A percentile compares a stretch with the other conserved stretches of the same genome.
phyloP scores from a whole-genome alignment of 176 grass and related monocot species.

The Oryza glumipatula region DNA sequence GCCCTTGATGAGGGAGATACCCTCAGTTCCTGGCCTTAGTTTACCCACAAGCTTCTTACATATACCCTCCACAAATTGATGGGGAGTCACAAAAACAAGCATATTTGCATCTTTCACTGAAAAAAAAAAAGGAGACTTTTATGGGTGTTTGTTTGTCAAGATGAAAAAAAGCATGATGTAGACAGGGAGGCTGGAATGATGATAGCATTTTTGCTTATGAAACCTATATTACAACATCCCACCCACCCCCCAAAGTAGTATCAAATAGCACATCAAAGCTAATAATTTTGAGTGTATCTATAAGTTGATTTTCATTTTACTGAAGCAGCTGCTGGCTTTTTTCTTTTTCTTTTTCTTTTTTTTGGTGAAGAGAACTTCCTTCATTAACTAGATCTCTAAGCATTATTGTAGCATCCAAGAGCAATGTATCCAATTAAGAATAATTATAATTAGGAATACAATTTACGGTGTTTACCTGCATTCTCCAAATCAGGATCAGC shows the following conservation, averaged over 20 bases:
- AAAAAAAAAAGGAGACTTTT: slow-evolving; percentile 1
- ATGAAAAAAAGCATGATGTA: slow-evolving; percentile 6
- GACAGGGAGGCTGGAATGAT: not conserved
- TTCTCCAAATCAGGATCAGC: slow-evolving; percentile 92
- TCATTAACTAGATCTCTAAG: slow-evolving; percentile 2
- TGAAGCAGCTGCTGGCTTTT: not conserved
- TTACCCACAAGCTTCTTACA: slow-evolving; percentile 91
- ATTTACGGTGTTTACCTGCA: slow-evolving; percentile 58
- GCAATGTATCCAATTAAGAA: not conserved
- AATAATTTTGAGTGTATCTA: not conserved
- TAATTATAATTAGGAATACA: slow-evolving; percentile 3
- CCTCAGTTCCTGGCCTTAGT: slow-evolving; percentile 67
- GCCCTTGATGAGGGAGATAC: slow-evolving; percentile 93
- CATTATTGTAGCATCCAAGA: slow-evolving; percentile 18
- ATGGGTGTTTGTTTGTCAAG: not conserved
- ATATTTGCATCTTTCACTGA: slow-evolving; percentile 90
- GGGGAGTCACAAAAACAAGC: slow-evolving; percentile 94
- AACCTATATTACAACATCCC: not conserved
- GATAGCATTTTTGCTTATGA: not conserved
- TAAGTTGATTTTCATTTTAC: not conserved
- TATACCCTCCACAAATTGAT: slow-evolving; percentile 88
- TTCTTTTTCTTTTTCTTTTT: not conserved
- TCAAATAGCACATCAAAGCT: not conserved
- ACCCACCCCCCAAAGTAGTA: not conserved
- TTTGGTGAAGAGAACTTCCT: not conserved